Conservation (phyloP, 208 protist genomes). For the Strigomonas culicis region DNA sequence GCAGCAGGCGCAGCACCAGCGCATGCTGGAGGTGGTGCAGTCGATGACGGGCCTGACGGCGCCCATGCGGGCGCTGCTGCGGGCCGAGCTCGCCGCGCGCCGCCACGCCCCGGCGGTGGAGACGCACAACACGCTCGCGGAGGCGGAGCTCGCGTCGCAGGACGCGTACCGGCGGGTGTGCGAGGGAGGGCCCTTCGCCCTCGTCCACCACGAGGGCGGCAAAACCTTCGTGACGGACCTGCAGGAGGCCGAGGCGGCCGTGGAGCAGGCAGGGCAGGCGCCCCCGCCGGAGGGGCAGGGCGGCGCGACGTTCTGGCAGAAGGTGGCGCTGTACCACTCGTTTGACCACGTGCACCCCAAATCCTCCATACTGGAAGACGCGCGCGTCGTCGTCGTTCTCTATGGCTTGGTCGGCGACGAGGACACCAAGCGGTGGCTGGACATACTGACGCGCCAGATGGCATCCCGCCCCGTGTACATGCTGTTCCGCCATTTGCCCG, state of each 20-base stretch:
- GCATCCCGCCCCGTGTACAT: slow-evolving; percentile 10
- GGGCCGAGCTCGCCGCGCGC: slow-evolving; percentile 43
- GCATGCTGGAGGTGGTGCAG: slow-evolving; percentile 17
- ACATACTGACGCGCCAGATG: background rate
- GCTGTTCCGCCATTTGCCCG: slow-evolving; percentile 62
- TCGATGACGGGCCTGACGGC: slow-evolving; percentile 11
- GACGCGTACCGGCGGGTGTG: background rate
- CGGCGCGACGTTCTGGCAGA: background rate
- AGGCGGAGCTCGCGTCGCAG: slow-evolving; percentile 5
- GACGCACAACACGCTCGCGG: slow-evolving; percentile 53
- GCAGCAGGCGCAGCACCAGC: slow-evolving; percentile 33
- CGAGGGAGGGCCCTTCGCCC: background rate
- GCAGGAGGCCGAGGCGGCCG: background rate
- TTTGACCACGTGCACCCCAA: slow-evolving; percentile 16
- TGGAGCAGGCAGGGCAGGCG: background rate
- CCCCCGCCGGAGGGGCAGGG: background rate
- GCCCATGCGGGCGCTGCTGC: slow-evolving; percentile 22
- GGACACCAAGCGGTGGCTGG: slow-evolving; percentile 18
- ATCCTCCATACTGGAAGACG: slow-evolving; percentile 6
- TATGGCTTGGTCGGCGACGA: slow-evolving; percentile 59
- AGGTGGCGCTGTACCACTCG: background rate
- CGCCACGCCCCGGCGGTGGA: slow-evolving; percentile 58
- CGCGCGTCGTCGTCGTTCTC: slow-evolving; percentile 28
- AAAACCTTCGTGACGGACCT: background rate
- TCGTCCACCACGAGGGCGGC: background rate